Evolutionary conservation across 345 rosid genomes (phyloP), one percentile per base, ranked within the genome.

Genomic region (Lepidium sativum): DNA sequence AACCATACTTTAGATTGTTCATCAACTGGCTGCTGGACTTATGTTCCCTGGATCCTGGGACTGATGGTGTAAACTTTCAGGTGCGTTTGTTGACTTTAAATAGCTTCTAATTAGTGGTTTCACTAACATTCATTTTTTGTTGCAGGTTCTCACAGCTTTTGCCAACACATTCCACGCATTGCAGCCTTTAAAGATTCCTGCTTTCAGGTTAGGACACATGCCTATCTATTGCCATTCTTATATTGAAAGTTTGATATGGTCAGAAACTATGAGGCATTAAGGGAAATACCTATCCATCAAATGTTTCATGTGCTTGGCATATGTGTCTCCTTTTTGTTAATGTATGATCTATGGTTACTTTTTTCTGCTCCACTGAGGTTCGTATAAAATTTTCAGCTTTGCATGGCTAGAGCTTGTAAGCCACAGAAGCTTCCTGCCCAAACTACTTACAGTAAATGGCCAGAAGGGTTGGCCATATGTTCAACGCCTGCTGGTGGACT

Each of bases 381-480:
- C 17, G 56, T 42, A 9, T 9, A 29, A 20, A 53, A 14, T 74
- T 41, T 79, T 10, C 86, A 94, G 99, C 83, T 91, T 84, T 85
- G 99, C 91, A 33, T 94, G 99, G 97, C 89, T 94, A 34, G 96
- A 91, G 78, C 78, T 94, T 77, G 91, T 91, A 41, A 88, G 97
- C 69, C 97, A 94, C 72, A 82, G 97, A 80, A 88, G 91, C 79
- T 94, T 94, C 80, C 81, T 94, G 99, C 99, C 99, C 13, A 94
- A 91, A 77, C 70, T 94, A 69, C 96, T 94, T 33, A 82, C 81
- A 4, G 87, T 84, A 65, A 85, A 86, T 78, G 82, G 77, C 43
- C 99, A 85, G 75, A 94, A 88, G 79, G 96, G 99, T 39, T 94
- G 99, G 99, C 89, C 95, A 38, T 84, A 76, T 76, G 80, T 88